A percentile compares a stretch with the other conserved stretches of the same genome.
These are phyloP conservation scores for Penicillium psychrofluorescens DNA, from an alignment of 495 filamentous ascomycete species.

Conservation along the genomic window DNA sequence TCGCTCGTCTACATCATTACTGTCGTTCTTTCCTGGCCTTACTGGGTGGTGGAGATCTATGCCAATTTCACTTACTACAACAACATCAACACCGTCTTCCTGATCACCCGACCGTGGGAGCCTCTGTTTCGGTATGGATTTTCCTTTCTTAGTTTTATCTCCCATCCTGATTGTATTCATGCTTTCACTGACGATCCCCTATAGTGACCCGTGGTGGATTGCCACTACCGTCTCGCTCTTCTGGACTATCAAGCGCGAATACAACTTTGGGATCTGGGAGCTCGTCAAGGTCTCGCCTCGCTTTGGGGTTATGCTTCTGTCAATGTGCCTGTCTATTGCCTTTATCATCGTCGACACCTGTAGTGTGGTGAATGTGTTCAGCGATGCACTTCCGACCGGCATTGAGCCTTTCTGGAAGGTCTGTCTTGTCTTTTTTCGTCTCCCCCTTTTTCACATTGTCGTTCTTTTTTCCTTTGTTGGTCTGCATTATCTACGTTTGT, in stretches of 20 bases:
- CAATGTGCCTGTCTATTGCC: constrained; percentile 46
- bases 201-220: constrained; percentile 57
- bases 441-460: background rate
- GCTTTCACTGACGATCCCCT: background rate
- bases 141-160: no score
- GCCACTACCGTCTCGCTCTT: constrained; percentile 44
- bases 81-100: constrained; percentile 42
- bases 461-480: no score
- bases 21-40: constrained; percentile 32
- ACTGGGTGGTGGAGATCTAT: constrained; percentile 43
- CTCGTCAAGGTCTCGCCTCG: constrained; percentile 45
- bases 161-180: no score
- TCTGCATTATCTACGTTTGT: no score
- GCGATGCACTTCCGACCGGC: constrained; percentile 20
- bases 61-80: constrained; percentile 44
- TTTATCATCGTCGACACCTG: constrained; percentile 47
- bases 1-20: constrained; percentile 34
- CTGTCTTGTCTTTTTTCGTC: background rate
- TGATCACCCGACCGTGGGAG: constrained; percentile 43
- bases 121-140: constrained; percentile 37
- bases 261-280: constrained; percentile 41
- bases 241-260: constrained; percentile 46
- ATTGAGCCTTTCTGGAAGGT: constrained; percentile 39
- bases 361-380: constrained; percentile 24
- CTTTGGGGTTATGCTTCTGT: constrained; percentile 47